Evolutionary conservation across 2,329 filamentous ascomycete genomes (phyloP), one percentile per base, ranked within the genome.

Genomic region (Fusarium kyushuense): DNA sequence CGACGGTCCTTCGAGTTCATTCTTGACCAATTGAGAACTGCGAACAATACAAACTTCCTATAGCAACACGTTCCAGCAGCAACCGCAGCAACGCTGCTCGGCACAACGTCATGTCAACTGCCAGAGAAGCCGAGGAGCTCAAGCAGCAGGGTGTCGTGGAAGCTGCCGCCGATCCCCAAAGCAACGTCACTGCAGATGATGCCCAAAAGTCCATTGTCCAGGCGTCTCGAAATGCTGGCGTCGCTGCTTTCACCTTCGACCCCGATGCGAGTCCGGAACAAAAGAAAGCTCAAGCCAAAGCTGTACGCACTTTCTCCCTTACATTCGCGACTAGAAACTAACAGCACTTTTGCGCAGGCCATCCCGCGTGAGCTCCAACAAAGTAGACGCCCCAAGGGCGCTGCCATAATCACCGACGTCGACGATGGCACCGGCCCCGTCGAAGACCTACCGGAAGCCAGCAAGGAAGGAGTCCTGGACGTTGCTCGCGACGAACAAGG

Each of bases 211-310:
- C 87, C 73, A 86, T 97, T 48, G 85, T 97, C 27, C 84, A 92
- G 54, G 90, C 97, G 78, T 93, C 92, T 71, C 88, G 86, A 75
- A 90, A 91, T 74, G 92, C 91, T 14, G 96, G 96, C 41, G 88
- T 91, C 25, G 82, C 90, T 30, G 94, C 93, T 67, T 96, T 92
- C 77, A 87, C 90, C 65, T 99, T 98, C 81, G 87, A 99, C 76
- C 93, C 96, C 1, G 82, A 97, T 82, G 94, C 94, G 41, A 90
- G 86, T 42, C 86, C 91, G 1, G 92, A 94, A 77, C 86, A 97
- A 79, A 99, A 99, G 83, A 90, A 87, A 64, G 90, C 90, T 32
- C 92, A 94, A 77, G 90, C 91, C 23, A 84, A 86, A 84, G 87
- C 90, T 76, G 93, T 97, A 85, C 74, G 90, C 47, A 16, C 30